phyloP scores from a whole-genome alignment of 2,329 filamentous ascomycete genomes.

The Calonectria multiphialidica region DNA sequence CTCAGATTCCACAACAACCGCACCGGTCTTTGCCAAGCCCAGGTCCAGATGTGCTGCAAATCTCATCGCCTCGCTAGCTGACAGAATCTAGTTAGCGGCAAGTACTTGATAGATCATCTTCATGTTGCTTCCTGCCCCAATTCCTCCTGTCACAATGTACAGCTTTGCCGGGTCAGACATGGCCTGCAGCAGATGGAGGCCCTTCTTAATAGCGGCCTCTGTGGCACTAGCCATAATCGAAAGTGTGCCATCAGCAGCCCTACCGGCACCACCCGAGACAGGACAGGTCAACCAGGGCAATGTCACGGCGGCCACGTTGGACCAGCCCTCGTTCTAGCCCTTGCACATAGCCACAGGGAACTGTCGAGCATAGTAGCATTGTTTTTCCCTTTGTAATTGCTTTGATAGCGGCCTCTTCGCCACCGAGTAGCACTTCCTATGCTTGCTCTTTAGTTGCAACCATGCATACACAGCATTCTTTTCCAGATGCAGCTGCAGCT shows the following conservation, averaged over 20 bases:
- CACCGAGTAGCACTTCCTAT: conserved; percentile 7
- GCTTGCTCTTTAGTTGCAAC: conserved; percentile 20
- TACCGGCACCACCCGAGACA: conserved; percentile 40
- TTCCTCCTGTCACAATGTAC: conserved; percentile 69
- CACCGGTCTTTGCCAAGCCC: conserved; percentile 54
- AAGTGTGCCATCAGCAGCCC: conserved; percentile 71
- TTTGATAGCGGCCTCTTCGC: not conserved
- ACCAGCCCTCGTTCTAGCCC: not conserved
- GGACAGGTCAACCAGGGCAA: conserved; percentile 51
- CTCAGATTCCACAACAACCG: conserved; percentile 58
- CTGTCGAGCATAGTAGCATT: conserved; percentile 10
- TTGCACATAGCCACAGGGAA: conserved; percentile 2
- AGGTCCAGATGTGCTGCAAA: conserved; percentile 68
- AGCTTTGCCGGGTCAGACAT: conserved; percentile 73
- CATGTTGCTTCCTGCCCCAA: conserved; percentile 75
- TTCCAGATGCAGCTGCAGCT: not conserved
- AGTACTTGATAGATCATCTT: conserved; percentile 78
- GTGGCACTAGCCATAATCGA: conserved; percentile 79
- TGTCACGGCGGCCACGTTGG: not conserved
- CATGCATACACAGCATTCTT: conserved; percentile 17
- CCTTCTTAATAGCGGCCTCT: conserved; percentile 67
- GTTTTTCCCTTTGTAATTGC: not conserved
- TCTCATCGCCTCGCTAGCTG: conserved; percentile 70
- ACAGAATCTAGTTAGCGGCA: conserved; percentile 72
- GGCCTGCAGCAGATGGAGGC: conserved; percentile 68